phyloP scores from a whole-genome alignment of 495 filamentous ascomycete species.

The Hypoxylon intermedium region DNA sequence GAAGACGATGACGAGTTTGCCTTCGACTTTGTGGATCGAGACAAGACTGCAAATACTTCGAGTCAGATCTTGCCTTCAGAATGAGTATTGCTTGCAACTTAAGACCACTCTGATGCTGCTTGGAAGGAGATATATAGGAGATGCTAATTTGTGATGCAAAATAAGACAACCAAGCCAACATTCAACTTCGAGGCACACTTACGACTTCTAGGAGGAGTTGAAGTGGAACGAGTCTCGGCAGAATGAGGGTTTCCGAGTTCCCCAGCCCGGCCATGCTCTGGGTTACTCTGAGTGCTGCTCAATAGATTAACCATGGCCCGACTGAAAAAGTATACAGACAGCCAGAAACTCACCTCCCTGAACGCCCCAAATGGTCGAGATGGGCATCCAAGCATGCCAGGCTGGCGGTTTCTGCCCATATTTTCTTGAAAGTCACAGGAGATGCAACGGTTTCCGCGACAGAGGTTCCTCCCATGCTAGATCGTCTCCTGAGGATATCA shows the following conservation, averaged over 20 bases:
- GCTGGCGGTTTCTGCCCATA: conserved; percentile 26
- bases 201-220: conserved; percentile 16
- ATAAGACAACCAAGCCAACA: background rate
- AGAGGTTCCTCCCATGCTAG: conserved; percentile 11
- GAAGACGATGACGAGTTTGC: conserved; percentile 31
- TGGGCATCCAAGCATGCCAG: background rate
- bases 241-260: conserved; percentile 1
- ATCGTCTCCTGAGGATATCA: conserved; percentile 17
- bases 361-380: background rate
- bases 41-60: conserved; percentile 1
- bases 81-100: background rate
- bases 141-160: background rate
- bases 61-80: conserved; percentile 2
- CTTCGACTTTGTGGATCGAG: conserved; percentile 16
- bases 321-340: background rate
- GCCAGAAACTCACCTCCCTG: conserved; percentile 10
- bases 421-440: conserved; percentile 24
- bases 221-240: conserved; percentile 13
- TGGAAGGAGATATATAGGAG: background rate
- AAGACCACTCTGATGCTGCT: no score
- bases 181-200: background rate
- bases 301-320: background rate
- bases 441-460: conserved; percentile 24
- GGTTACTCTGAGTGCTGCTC: conserved; percentile 15
- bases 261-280: background rate